Base-by-base conservation (phyloP, 1,284 basidiomycete genomes). In the Singerocomus rubriflavus region DNA sequence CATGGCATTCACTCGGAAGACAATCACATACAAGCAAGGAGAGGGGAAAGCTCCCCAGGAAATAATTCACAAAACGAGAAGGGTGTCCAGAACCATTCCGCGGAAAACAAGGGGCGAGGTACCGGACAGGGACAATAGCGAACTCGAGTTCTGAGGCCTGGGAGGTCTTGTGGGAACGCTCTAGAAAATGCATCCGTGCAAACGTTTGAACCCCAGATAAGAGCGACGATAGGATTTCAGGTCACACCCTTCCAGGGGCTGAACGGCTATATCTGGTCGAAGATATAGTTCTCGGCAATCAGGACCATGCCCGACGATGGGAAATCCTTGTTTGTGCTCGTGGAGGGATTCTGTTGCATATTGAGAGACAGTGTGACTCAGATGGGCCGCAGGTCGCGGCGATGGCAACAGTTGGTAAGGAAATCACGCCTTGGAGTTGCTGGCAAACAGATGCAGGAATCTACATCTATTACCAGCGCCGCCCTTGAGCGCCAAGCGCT, bases 1-100 rank as follows among this genome's bases (percentile, higher is more conserved):
- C 26, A 33, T 31, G 27, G 43, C 30, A 59, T 54, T 42, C 49
- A 67, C 66, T 38, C 65, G 61, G 12, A 66, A 53, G 35, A 56
- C 29, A 30, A 48, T 38, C 32, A 53, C 63, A 48, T 68, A 47
- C 62, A 58, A 67, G 21, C 52, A 56, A 16, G 51, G 21, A 14
- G 58, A 36, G 44, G 58, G 46, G 36, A 56, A 52, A 2, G 26
- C 46, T 52, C 52, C 51, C 42, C 51, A 54, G 10, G 43, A 47
- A 32, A 54, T 38, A 12, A 51, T 27, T 38, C 46, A 53, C 36
- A 57, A 17, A 29, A 63, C 32, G 29, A 42, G 17, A 34, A 68
- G 46, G 16, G 54, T 50, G 31, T 51, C 52, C 5, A 64, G 14
- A 34, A 51, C 12, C 5, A 49, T 55, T 38, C 51, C 45, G 38